These are phyloP conservation scores for Camelina hispida DNA, from an alignment of 345 rosid species.

Conservation along the genomic window DNA sequence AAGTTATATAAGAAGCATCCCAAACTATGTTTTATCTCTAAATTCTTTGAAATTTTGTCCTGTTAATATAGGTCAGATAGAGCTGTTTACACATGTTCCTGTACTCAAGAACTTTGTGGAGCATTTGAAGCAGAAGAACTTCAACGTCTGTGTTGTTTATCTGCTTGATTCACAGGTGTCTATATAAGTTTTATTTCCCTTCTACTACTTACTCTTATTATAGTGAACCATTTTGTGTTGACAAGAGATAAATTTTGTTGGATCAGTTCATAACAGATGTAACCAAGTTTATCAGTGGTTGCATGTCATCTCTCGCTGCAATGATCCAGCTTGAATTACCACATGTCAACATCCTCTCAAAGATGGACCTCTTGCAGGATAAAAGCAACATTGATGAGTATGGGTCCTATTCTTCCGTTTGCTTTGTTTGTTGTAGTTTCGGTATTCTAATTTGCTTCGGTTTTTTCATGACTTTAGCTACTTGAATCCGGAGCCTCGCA, in stretches of 20 bases:
- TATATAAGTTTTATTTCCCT: constrained; percentile 17
- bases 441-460: constrained; percentile 18
- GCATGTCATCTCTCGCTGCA: constrained; percentile 96
- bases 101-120: constrained; percentile 88
- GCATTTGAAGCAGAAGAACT: constrained; percentile 82
- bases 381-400: constrained; percentile 75
- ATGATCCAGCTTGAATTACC: constrained; percentile 95
- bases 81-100: constrained; percentile 87
- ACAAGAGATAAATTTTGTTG: constrained; percentile 20
- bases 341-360: constrained; percentile 84
- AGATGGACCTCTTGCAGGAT: constrained; percentile 87
- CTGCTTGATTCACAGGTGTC: constrained; percentile 93
- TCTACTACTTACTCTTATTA: neutral
- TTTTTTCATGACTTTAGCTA: constrained; percentile 49
- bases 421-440: neutral
- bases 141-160: constrained; percentile 84
- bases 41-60: neutral
- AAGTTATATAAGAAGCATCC: neutral
- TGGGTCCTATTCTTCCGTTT: constrained; percentile 24
- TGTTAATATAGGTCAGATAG: constrained; percentile 73
- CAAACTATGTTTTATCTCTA: neutral
- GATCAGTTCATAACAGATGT: constrained; percentile 86
- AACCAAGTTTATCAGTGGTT: constrained; percentile 91
- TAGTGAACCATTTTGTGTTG: constrained; percentile 17
- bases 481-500: constrained; percentile 78